Conservation (phyloP, 2,329 filamentous ascomycete genomes). For the Xylogone sp. region DNA sequence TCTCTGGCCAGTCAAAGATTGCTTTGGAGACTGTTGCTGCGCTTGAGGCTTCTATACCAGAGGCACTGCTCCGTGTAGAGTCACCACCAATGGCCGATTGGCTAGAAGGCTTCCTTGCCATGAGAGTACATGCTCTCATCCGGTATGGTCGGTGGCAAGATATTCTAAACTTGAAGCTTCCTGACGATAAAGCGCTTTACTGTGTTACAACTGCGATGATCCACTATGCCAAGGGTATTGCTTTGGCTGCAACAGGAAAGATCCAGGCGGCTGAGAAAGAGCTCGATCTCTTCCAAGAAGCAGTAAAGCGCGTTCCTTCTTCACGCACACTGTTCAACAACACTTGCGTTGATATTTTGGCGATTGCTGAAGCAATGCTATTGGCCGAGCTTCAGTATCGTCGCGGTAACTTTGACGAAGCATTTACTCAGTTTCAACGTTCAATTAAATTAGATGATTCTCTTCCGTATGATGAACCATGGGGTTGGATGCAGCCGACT, state of each 20-base stretch:
- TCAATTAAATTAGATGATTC: slow-evolving; percentile 58
- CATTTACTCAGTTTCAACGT: slow-evolving; percentile 55
- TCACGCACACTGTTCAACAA: slow-evolving; percentile 68
- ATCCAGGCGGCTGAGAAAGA: slow-evolving; percentile 52
- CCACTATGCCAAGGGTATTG: slow-evolving; percentile 66
- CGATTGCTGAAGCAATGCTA: slow-evolving; percentile 61
- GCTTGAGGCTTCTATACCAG: slow-evolving; percentile 60
- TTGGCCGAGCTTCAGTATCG: slow-evolving; percentile 73
- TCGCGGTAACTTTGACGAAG: slow-evolving; percentile 49
- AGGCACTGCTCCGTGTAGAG: slow-evolving; percentile 58
- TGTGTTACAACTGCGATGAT: slow-evolving; percentile 65
- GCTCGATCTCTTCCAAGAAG: slow-evolving; percentile 45
- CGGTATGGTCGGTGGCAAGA: slow-evolving; percentile 72
- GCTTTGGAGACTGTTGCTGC: slow-evolving; percentile 56
- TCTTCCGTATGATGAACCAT: slow-evolving; percentile 69
- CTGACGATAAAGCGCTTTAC: slow-evolving; percentile 57
- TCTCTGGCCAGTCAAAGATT: slow-evolving; percentile 60
- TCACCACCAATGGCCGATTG: slow-evolving; percentile 76
- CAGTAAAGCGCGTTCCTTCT: slow-evolving; percentile 47
- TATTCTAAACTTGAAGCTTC: slow-evolving; percentile 52
- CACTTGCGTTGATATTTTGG: slow-evolving; percentile 58
- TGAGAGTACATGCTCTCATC: slow-evolving; percentile 66
- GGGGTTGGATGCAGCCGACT: slow-evolving; percentile 76
- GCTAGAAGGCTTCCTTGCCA: slow-evolving; percentile 67
- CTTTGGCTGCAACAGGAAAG: slow-evolving; percentile 54